phyloP scores from a whole-genome alignment of 2,329 filamentous ascomycete species.

The Penicillium sp. region DNA sequence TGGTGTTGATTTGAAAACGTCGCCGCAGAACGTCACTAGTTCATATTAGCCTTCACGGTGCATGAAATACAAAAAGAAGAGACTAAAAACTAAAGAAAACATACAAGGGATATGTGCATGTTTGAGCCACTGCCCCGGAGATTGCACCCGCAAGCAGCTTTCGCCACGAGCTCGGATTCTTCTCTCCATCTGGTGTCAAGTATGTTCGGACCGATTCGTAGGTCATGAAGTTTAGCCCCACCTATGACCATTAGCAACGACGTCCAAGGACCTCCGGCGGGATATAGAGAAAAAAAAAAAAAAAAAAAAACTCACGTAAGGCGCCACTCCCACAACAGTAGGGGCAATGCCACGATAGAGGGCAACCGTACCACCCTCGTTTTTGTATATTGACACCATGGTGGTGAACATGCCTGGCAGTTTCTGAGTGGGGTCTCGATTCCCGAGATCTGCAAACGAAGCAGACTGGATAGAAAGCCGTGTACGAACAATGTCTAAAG shows the following conservation, averaged over 20 bases:
- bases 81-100: conserved; percentile 30
- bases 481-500: conserved; percentile 95
- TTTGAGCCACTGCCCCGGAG: conserved; percentile 95
- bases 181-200: conserved; percentile 83
- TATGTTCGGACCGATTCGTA: conserved; percentile 86
- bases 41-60: conserved; percentile 5
- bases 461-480: conserved; percentile 94
- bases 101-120: conserved; percentile 97
- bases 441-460: conserved; percentile 78
- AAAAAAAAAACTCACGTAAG: conserved; percentile 64
- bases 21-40: conserved; percentile 83
- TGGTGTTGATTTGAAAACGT: conserved; percentile 97
- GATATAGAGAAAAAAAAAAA: background rate
- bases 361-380: conserved; percentile 79
- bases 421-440: conserved; percentile 57
- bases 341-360: conserved; percentile 95
- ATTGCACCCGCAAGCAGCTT: conserved; percentile 89
- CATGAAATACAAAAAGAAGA: background rate
- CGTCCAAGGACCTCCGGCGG: background rate
- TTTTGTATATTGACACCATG: conserved; percentile 80
- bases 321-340: conserved; percentile 91
- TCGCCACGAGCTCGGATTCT: conserved; percentile 73
- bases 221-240: conserved; percentile 97
- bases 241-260: conserved; percentile 49
- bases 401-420: conserved; percentile 92